These are phyloP conservation scores for Coffea canephora DNA, from an alignment of 257 asterid species.

Conservation along the genomic window DNA sequence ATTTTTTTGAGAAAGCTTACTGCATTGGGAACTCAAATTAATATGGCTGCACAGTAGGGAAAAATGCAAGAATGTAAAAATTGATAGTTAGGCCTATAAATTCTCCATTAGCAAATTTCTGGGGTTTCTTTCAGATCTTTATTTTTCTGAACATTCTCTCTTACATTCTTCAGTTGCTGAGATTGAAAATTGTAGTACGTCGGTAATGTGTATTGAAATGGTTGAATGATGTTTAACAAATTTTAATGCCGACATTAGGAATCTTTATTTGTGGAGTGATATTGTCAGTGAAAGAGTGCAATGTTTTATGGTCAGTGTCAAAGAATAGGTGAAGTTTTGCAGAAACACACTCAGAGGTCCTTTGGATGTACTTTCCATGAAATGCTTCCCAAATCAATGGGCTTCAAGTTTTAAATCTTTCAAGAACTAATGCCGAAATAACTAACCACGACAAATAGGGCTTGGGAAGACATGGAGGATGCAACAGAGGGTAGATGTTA, in stretches of 20 bases:
- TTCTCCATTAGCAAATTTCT: background rate
- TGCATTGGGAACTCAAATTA: background rate
- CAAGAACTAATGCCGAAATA: background rate
- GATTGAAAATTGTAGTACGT: background rate
- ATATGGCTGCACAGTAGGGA: background rate
- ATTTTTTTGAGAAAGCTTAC: background rate
- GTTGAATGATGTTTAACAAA: background rate
- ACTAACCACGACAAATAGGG: background rate
- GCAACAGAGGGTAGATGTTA: no score
- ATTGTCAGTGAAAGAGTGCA: background rate
- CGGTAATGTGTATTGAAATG: background rate
- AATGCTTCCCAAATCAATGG: background rate
- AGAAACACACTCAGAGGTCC: background rate
- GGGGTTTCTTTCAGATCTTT: background rate
- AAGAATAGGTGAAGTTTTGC: background rate
- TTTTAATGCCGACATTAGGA: background rate
- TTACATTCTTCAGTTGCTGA: background rate
- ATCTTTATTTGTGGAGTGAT: background rate
- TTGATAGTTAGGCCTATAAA: no score
- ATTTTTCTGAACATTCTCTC: background rate
- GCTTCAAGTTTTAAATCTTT: background rate
- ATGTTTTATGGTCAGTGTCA: background rate
- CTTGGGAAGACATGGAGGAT: background rate
- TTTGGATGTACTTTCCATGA: background rate
- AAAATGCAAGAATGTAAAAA: background rate